A percentile compares a stretch with the other conserved stretches of the same genome.
Evolutionary conservation across 2,329 filamentous ascomycete genomes (phyloP).

Genomic region (Lasiodiplodia theobromae): DNA sequence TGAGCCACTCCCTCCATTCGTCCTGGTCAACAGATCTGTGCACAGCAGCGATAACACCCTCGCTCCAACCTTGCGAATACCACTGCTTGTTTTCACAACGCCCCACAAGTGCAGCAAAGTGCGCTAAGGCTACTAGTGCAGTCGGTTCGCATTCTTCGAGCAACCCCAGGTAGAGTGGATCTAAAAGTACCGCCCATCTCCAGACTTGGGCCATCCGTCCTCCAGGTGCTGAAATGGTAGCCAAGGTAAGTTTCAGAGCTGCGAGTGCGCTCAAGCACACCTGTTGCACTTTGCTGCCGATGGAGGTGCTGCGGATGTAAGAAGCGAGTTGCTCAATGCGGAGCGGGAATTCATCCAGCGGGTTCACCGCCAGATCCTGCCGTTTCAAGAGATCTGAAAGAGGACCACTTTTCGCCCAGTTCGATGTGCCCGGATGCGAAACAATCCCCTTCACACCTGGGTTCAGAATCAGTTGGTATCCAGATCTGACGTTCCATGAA

Average conservation of each 20-base stretch:
- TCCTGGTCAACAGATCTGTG: not conserved
- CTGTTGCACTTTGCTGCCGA: not conserved
- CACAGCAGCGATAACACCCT: not conserved
- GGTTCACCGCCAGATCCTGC: no score
- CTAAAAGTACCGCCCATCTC: not conserved
- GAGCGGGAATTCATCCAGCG: no score
- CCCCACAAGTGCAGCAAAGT: not conserved
- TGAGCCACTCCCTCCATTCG: not conserved
- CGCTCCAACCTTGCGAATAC: not conserved
- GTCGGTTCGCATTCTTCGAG: not conserved
- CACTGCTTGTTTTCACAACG: not conserved
- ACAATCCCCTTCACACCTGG: no score
- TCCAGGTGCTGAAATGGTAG: not conserved
- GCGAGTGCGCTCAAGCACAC: not conserved
- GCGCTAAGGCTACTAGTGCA: not conserved
- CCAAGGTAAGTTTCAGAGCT: not conserved
- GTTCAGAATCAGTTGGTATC: no score
- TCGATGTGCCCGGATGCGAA: no score
- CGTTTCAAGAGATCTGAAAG: no score
- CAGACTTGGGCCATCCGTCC: not conserved
- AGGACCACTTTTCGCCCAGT: no score
- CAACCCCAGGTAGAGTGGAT: not conserved
- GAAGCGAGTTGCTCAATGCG: no score
- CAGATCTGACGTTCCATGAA: no score
- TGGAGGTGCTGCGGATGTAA: no score